Evolutionary conservation across 768 basidiomycete species (phyloP).

Genomic region (Postia placenta): DNA sequence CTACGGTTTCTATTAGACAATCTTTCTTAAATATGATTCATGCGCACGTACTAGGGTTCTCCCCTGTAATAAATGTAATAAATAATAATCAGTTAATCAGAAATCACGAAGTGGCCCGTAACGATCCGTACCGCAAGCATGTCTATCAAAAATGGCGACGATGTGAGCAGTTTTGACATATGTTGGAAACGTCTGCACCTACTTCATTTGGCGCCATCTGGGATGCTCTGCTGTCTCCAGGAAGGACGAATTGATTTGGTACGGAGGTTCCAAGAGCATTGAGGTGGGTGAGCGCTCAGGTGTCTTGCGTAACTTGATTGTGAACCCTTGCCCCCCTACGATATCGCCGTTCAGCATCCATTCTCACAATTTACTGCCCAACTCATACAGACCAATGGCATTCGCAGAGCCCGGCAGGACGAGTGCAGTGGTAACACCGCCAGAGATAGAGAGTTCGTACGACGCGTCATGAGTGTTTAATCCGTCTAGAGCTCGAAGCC

Average conservation of each 20-base stretch:
- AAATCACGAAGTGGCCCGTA: background rate
- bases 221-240: slow-evolving; percentile 39
- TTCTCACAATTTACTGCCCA: background rate
- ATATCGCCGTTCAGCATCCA: background rate
- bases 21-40: too few relatives aligned
- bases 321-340: slow-evolving; percentile 66
- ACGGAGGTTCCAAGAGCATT: slow-evolving; percentile 74
- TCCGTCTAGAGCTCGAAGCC: slow-evolving; percentile 72
- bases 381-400: slow-evolving; percentile 14
- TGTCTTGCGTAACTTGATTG: slow-evolving; percentile 74
- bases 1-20: too few relatives aligned
- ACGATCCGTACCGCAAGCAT: slow-evolving; percentile 47
- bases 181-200: slow-evolving; percentile 12
- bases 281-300: slow-evolving; percentile 63
- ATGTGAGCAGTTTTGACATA: background rate
- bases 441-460: slow-evolving; percentile 62
- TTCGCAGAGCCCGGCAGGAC: slow-evolving; percentile 66
- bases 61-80: slow-evolving; percentile 31
- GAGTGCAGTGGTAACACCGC: slow-evolving; percentile 74
- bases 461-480: slow-evolving; percentile 79
- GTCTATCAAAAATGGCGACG: slow-evolving; percentile 27
- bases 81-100: background rate
- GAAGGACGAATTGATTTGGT: slow-evolving; percentile 46
- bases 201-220: slow-evolving; percentile 79
- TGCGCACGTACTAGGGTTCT: slow-evolving; percentile 40